phyloP scores from a whole-genome alignment of 2,329 filamentous ascomycete genomes.

The Colletotrichum paranaense region DNA sequence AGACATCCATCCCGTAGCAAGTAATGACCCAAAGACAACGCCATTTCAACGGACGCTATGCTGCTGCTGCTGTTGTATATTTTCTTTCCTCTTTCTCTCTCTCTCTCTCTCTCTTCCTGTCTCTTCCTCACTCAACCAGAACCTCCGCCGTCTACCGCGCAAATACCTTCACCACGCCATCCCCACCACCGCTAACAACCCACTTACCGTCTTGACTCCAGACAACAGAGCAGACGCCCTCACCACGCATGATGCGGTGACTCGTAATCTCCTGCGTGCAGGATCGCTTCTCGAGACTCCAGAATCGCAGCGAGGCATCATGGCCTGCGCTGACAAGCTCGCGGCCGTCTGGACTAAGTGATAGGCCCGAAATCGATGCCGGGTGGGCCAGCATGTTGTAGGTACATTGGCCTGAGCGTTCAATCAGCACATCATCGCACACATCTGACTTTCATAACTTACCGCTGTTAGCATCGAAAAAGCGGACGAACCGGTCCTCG shows the following conservation, averaged over 20 bases:
- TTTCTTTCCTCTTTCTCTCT: background rate
- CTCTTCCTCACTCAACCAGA: background rate
- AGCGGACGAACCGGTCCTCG: conserved; percentile 94
- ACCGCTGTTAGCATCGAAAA: conserved; percentile 99
- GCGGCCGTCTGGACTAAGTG: conserved; percentile 90
- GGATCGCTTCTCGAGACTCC: conserved; percentile 93
- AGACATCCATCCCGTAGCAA: conserved; percentile 10
- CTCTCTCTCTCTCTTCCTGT: background rate
- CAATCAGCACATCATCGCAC: background rate
- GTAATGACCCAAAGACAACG: conserved; percentile 21
- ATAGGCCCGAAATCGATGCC: conserved; percentile 90
- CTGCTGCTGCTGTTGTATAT: conserved; percentile 25
- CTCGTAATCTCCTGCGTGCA: conserved; percentile 96
- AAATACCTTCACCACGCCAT: conserved; percentile 96
- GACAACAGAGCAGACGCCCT: conserved; percentile 92
- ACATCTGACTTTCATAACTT: conserved; percentile 54
- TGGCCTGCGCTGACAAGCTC: conserved; percentile 97
- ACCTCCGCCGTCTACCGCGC: conserved; percentile 55
- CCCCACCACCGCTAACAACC: conserved; percentile 93
- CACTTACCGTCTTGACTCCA: conserved; percentile 97
- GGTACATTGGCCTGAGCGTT: conserved; percentile 87
- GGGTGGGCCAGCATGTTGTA: conserved; percentile 99
- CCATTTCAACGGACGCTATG: conserved; percentile 31
- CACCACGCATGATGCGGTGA: conserved; percentile 93
- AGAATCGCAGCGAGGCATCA: conserved; percentile 95